phyloP scores from a whole-genome alignment of 2,329 filamentous ascomycete species.

The Cercospora sojina region DNA sequence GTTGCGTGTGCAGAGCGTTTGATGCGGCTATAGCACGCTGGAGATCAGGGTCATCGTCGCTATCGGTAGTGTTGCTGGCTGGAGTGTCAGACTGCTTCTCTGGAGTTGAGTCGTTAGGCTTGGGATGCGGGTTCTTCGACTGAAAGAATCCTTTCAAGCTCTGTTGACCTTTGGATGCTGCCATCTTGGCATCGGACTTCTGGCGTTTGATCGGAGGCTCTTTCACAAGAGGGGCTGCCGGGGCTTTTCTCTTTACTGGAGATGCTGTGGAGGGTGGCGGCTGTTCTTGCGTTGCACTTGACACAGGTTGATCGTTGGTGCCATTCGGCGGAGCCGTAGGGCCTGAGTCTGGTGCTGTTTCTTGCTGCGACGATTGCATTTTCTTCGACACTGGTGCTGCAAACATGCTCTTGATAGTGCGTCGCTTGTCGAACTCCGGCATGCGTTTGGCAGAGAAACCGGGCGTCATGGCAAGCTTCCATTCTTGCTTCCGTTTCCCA shows the following conservation, averaged over 20 bases:
- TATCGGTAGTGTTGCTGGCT: neutral
- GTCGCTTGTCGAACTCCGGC: constrained; percentile 80
- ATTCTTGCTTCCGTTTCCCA: constrained; percentile 66
- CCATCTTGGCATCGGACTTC: constrained; percentile 45
- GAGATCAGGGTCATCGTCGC: neutral
- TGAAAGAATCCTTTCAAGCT: constrained; percentile 81
- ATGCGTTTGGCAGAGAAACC: constrained; percentile 78
- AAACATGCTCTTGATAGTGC: constrained; percentile 94
- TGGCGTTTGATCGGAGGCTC: constrained; percentile 49
- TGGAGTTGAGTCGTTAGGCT: neutral
- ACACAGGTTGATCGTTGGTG: neutral
- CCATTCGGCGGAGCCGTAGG: neutral
- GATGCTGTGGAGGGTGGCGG: neutral
- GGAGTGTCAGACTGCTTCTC: constrained; percentile 2
- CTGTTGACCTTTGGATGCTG: constrained; percentile 52
- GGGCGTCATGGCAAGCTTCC: constrained; percentile 65
- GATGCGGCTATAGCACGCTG: constrained; percentile 1
- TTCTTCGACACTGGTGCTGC: constrained; percentile 50
- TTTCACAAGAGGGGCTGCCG: constrained; percentile 26
- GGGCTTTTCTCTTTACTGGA: constrained; percentile 37
- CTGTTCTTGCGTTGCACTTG: neutral
- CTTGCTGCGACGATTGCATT: constrained; percentile 16
- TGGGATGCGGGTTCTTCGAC: constrained; percentile 46
- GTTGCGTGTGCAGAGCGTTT: neutral
- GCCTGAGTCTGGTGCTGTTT: neutral